Conservation (phyloP, 805 yeast species). For the Kregervanrija delftensis region DNA sequence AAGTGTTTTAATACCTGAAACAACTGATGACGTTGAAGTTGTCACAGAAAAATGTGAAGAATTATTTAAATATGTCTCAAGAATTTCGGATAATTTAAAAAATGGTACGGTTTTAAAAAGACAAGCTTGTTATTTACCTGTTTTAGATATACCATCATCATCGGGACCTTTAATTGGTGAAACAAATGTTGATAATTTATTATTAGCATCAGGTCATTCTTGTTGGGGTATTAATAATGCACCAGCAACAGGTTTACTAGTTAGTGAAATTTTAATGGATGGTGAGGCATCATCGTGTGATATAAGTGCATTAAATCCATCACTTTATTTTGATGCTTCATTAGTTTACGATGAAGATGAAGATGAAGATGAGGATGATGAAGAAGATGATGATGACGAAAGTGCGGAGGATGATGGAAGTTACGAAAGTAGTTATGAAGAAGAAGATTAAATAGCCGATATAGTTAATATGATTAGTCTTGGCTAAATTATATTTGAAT, state of each 20-base stretch:
- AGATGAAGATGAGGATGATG: conserved; percentile 23
- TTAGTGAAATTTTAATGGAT: conserved; percentile 81
- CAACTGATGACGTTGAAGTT: conserved; percentile 89
- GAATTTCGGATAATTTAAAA: conserved; percentile 59
- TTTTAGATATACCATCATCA: conserved; percentile 83
- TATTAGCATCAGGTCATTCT: conserved; percentile 86
- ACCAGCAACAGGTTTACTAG: conserved; percentile 90
- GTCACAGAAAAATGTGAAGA: conserved; percentile 84
- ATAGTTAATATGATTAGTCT: neutral
- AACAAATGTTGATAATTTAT: conserved; percentile 75
- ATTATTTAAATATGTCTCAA: conserved; percentile 73
- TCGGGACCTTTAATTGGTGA: conserved; percentile 94
- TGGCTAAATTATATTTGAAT: too few relatives aligned
- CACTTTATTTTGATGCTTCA: conserved; percentile 74
- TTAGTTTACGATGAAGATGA: conserved; percentile 29
- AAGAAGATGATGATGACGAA: conserved; percentile 16
- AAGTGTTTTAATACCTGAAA: conserved; percentile 83
- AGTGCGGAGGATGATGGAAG: conserved; percentile 16
- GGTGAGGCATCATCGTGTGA: conserved; percentile 77
- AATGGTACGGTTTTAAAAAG: conserved; percentile 71
- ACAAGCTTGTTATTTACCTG: conserved; percentile 96
- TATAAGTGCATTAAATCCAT: conserved; percentile 77
- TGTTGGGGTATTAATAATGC: conserved; percentile 99
- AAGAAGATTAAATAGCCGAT: conserved; percentile 7
- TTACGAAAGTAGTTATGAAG: conserved; percentile 11